These are phyloP conservation scores for Remersonia thermophila DNA, from an alignment of 2,329 filamentous ascomycete genomes.

Conservation along the genomic window DNA sequence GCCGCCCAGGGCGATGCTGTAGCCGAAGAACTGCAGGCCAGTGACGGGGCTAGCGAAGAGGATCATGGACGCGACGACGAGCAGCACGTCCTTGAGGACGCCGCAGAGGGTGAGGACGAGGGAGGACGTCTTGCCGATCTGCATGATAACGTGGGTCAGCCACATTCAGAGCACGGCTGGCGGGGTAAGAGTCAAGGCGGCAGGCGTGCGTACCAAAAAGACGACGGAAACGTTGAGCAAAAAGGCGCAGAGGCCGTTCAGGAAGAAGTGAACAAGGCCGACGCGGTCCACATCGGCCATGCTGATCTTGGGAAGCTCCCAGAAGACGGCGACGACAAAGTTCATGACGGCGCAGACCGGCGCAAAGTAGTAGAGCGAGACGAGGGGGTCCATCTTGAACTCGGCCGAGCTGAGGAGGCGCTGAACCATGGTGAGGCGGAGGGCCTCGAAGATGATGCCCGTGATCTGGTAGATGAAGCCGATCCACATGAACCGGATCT, in stretches of 20 bases:
- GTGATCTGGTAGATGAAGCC: conserved; percentile 70
- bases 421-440: conserved; percentile 75
- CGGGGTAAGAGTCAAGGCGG: background rate
- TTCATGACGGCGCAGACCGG: conserved; percentile 78
- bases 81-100: conserved; percentile 78
- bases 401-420: conserved; percentile 68
- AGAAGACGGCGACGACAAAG: conserved; percentile 56
- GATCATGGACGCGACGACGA: conserved; percentile 66
- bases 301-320: conserved; percentile 58
- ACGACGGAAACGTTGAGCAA: conserved; percentile 76
- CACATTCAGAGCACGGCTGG: background rate
- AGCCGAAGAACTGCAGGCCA: conserved; percentile 68
- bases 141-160: conserved; percentile 18
- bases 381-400: conserved; percentile 85
- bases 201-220: conserved; percentile 55
- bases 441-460: conserved; percentile 70
- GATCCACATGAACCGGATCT: conserved; percentile 80
- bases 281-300: conserved; percentile 62
- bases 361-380: conserved; percentile 83
- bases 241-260: conserved; percentile 70
- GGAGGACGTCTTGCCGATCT: conserved; percentile 82
- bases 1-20: conserved; percentile 65
- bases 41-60: conserved; percentile 71
- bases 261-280: conserved; percentile 57
- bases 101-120: conserved; percentile 78